Evolutionary conservation across 176 grass and related monocot species (phyloP).

Genomic region (Otatea glauca): DNA sequence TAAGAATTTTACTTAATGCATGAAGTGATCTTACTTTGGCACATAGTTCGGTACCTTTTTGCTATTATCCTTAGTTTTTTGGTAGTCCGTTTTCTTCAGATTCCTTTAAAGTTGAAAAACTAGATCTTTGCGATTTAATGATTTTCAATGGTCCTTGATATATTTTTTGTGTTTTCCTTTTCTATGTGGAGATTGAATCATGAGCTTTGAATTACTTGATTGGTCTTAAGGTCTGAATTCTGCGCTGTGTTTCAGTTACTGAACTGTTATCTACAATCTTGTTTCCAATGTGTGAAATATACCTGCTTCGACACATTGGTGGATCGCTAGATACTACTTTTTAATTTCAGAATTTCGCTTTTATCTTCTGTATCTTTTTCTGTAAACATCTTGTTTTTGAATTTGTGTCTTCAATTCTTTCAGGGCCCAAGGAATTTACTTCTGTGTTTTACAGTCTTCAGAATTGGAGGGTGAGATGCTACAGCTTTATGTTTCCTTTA

Average conservation of each 20-base stretch:
- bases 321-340: background rate
- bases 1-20: background rate
- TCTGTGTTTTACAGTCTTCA: conserved; percentile 96
- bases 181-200: background rate
- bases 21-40: background rate
- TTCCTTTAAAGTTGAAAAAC: background rate
- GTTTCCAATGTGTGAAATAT: background rate
- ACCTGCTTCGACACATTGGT: background rate
- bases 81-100: background rate
- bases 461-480: conserved; percentile 81
- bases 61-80: background rate
- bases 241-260: background rate
- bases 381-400: background rate
- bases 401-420: conserved; percentile 26
- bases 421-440: conserved; percentile 90
- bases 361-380: background rate
- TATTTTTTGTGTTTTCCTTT: background rate
- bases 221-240: background rate
- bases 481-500: conserved; percentile 14
- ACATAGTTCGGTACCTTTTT: background rate
- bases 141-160: background rate
- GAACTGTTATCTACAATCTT: background rate
- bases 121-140: background rate
- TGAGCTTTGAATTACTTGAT: background rate
- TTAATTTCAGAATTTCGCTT: background rate